These are phyloP conservation scores for Carex cristatella DNA, from an alignment of 176 grass and related monocot species.

Conservation along the genomic window DNA sequence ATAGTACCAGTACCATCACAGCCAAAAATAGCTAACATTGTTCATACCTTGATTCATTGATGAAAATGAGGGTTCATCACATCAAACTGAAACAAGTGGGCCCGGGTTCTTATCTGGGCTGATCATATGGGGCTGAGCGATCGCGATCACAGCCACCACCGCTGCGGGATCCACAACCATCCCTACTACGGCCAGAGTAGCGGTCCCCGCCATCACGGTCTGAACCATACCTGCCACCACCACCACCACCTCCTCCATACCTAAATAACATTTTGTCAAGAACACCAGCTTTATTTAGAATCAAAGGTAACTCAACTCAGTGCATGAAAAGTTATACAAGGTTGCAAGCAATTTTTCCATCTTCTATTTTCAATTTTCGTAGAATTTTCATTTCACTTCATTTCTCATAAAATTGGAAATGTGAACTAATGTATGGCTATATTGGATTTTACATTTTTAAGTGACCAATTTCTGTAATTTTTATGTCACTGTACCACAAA, in stretches of 20 bases:
- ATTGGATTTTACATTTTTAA: neutral
- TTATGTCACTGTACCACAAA: neutral
- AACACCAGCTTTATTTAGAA: neutral
- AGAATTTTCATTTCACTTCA: neutral
- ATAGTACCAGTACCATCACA: slow-evolving; percentile 18
- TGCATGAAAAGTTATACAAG: neutral
- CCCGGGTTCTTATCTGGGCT: neutral
- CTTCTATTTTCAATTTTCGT: neutral
- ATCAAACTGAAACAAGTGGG: neutral
- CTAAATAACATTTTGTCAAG: neutral
- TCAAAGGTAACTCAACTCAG: neutral
- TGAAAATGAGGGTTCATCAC: slow-evolving; percentile 20
- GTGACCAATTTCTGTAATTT: neutral
- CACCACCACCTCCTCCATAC: slow-evolving; percentile 40
- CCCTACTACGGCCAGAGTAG: slow-evolving; percentile 55
- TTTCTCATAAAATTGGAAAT: neutral
- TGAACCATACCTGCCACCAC: slow-evolving; percentile 40
- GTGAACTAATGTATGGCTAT: too few species aligned
- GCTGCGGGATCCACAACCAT: slow-evolving; percentile 30
- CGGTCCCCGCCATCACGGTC: slow-evolving; percentile 57
- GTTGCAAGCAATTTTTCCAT: neutral
- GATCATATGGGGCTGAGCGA: slow-evolving; percentile 63
- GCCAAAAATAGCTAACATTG: neutral
- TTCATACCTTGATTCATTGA: slow-evolving; percentile 24
- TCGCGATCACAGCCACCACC: slow-evolving; percentile 45